A percentile compares a stretch with the other conserved stretches of the same genome.
These are phyloP conservation scores for Candida multigemmis DNA, from an alignment of 805 yeast species.

Conservation along the genomic window DNA sequence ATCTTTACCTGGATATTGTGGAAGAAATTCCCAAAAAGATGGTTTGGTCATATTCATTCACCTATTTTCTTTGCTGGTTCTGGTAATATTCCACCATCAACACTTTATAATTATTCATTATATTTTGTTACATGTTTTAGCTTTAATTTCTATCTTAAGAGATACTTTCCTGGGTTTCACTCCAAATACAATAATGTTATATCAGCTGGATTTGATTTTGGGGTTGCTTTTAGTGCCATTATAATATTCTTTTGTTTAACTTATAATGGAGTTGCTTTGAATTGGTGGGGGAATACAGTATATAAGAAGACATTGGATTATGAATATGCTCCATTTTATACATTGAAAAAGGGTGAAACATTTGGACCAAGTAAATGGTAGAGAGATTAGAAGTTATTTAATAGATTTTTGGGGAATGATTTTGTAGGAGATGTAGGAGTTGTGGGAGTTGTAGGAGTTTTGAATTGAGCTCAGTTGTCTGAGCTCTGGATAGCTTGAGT, in stretches of 20 bases:
- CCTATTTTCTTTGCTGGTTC: slow-evolving; percentile 34
- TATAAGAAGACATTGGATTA: slow-evolving; percentile 27
- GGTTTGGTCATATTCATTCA: slow-evolving; percentile 8
- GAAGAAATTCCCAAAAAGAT: slow-evolving; percentile 31
- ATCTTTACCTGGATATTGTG: slow-evolving; percentile 27
- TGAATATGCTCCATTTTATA: slow-evolving; percentile 12
- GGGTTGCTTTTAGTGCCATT: slow-evolving; percentile 31
- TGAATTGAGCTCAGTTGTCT: too few relatives aligned
- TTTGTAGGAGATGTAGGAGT: too few relatives aligned
- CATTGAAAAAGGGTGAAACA: slow-evolving; percentile 28
- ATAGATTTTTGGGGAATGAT: too few relatives aligned
- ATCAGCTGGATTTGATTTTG: slow-evolving; percentile 37
- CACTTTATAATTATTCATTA: slow-evolving; percentile 56
- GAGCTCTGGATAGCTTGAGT: too few relatives aligned
- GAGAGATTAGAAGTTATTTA: too few relatives aligned
- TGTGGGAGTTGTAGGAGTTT: too few relatives aligned
- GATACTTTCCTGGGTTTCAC: slow-evolving; percentile 30
- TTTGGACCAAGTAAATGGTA: slow-evolving; percentile 45
- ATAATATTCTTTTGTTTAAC: slow-evolving; percentile 25
- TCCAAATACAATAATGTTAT: slow-evolving; percentile 36
- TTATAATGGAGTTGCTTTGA: slow-evolving; percentile 8
- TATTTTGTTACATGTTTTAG: slow-evolving; percentile 31
- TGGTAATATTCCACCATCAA: slow-evolving; percentile 68
- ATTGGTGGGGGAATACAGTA: slow-evolving; percentile 65
- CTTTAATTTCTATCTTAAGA: slow-evolving; percentile 31